Percentiles rank a stretch among this genome's conserved stretches.
Evolutionary conservation across 805 yeast genomes (phyloP).

Genomic region (Millerozyma miso): DNA sequence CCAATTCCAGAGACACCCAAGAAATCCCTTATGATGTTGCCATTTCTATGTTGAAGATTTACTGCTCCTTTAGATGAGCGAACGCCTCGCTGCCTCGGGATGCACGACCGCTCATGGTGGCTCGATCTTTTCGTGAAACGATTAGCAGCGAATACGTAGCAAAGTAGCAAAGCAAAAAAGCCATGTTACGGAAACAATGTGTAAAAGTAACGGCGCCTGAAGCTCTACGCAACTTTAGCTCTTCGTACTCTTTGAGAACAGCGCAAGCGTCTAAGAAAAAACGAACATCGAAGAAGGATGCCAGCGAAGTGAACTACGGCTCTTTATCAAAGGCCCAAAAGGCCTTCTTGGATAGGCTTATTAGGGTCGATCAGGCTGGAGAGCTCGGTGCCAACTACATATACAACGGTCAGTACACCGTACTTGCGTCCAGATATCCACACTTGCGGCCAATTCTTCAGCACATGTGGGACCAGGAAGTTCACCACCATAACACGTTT

Average conservation of each 20-base stretch:
- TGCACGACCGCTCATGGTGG: background rate
- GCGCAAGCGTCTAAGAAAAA: background rate
- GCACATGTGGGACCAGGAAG: slow-evolving; percentile 99
- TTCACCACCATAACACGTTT: slow-evolving; percentile 85
- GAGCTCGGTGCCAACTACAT: slow-evolving; percentile 94
- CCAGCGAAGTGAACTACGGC: slow-evolving; percentile 26
- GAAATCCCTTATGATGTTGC: slow-evolving; percentile 50
- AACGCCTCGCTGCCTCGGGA: background rate
- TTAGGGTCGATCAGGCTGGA: slow-evolving; percentile 97
- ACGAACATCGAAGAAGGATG: background rate
- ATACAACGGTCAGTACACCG: slow-evolving; percentile 84
- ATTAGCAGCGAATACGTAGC: background rate
- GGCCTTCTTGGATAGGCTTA: slow-evolving; percentile 67
- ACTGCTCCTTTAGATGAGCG: slow-evolving; percentile 19
- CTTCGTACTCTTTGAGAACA: background rate
- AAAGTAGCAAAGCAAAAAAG: background rate
- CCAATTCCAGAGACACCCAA: slow-evolving; percentile 60
- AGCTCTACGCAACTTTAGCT: background rate
- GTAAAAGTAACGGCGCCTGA: background rate
- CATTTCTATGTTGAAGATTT: slow-evolving; percentile 42
- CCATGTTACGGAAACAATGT: background rate
- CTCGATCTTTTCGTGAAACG: background rate
- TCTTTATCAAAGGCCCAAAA: slow-evolving; percentile 50
- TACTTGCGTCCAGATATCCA: slow-evolving; percentile 67
- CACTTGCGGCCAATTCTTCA: slow-evolving; percentile 72